Base-by-base conservation (phyloP, 139 green algal species). In the Axilococcus clingmanii region DNA sequence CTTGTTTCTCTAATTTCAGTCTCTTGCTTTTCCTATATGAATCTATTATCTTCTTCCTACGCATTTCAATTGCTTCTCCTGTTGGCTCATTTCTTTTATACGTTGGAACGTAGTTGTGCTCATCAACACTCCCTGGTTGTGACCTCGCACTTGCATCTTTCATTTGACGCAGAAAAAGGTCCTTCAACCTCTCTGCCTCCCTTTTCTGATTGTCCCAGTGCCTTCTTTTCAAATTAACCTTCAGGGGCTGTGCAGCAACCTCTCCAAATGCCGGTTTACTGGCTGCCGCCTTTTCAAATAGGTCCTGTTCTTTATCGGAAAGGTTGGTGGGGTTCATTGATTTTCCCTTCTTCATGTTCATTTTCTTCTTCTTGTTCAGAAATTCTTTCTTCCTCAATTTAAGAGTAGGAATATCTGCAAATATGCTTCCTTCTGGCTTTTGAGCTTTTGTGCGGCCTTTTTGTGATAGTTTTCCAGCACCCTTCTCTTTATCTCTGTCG, bases 141-240 rank as follows among this genome's bases (percentile, higher is more conserved):
- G 9, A 12, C 12, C 12, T 40, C 8, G 9, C 11, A 41, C 49
- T 57, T 15, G 20, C 30, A 12, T 20, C 27, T 22, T 34, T 34
- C 49, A 30, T 57, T 17, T 38, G 31, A 6, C 20, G 20, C 14
- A 23, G 14, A 23, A 31, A 44, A 4, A 44, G n/a, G 11, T 17
- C 12, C 14, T 46, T 57, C 14, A 15, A 29, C 8, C 12, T 31
- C 22, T 57, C 49, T 29, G 31, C 11, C 22, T 44, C 29, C 29
- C 9, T 49, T 30, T 12, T 32, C 12, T 12, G 9, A 35, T 32
- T 12, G 9, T 38, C 49, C 49, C 49, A 57, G 33, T 48, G 30
- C 31, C 7, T 44, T 33, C 31, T 28, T 19, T 57, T 57, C 34
- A 57, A 57, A 46, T 28, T 57, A n/a, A 23, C 25, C 19, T 57